Evolutionary conservation across 805 yeast genomes (phyloP).

Genomic region (Debaryomyces maramus): DNA sequence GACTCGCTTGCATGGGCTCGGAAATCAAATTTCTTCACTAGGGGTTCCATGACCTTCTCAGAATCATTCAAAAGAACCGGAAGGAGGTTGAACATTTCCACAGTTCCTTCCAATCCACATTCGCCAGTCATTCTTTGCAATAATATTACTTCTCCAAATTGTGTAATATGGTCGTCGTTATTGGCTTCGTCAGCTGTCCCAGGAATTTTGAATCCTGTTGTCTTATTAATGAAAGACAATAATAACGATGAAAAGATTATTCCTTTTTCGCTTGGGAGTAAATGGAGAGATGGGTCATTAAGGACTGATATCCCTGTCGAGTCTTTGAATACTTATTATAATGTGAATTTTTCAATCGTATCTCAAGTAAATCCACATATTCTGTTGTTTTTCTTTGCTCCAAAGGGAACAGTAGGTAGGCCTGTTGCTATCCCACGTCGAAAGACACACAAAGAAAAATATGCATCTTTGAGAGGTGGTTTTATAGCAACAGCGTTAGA

Average conservation of each 20-base stretch:
- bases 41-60: conserved; percentile 68
- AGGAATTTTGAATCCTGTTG: conserved; percentile 77
- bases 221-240: conserved; percentile 63
- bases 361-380: conserved; percentile 86
- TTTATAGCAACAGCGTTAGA: conserved; percentile 72
- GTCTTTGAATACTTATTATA: conserved; percentile 70
- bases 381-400: conserved; percentile 71
- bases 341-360: conserved; percentile 73
- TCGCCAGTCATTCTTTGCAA: conserved; percentile 80
- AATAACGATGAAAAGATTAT: conserved; percentile 37
- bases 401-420: conserved; percentile 77
- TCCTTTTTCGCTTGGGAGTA: conserved; percentile 73
- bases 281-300: conserved; percentile 78
- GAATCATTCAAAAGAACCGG: conserved; percentile 74
- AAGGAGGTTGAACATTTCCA: conserved; percentile 65
- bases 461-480: conserved; percentile 65
- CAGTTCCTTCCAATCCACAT: conserved; percentile 80
- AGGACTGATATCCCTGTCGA: conserved; percentile 79
- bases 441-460: conserved; percentile 30
- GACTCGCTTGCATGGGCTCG: conserved; percentile 76
- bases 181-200: conserved; percentile 83
- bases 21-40: conserved; percentile 66
- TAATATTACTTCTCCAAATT: conserved; percentile 73
- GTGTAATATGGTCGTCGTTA: conserved; percentile 78
- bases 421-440: conserved; percentile 63